Conservation (phyloP, 176 grass and related monocot species). For the Coix lacrymajobi region DNA sequence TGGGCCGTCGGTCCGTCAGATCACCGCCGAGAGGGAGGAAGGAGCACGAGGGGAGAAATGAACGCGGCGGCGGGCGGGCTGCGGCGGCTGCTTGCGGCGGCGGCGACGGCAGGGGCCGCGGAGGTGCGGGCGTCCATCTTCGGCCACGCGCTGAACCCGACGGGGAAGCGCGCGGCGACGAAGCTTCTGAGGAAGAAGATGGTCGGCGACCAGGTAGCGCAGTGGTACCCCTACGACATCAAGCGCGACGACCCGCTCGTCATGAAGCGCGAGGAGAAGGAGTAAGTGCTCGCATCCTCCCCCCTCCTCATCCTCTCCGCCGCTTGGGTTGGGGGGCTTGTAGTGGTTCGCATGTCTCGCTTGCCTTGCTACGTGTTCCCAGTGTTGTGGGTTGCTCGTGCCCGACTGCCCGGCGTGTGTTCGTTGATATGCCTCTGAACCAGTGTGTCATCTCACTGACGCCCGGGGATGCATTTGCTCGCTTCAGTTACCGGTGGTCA, state of each 20-base stretch:
- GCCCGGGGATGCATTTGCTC: neutral
- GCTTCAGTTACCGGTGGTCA: neutral
- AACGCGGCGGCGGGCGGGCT: slow-evolving; percentile 41
- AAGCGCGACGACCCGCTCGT: slow-evolving; percentile 60
- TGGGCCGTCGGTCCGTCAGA: neutral
- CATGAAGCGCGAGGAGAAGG: slow-evolving; percentile 63
- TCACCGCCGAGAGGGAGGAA: neutral
- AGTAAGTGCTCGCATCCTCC: slow-evolving; percentile 31
- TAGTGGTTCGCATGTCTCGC: neutral
- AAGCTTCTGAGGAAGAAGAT: slow-evolving; percentile 74
- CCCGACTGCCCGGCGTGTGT: neutral
- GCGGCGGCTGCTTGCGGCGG: slow-evolving; percentile 46
- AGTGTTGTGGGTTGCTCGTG: neutral
- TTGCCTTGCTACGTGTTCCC: neutral
- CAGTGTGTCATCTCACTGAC: neutral
- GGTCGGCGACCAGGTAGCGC: slow-evolving; percentile 55
- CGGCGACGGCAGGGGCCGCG: slow-evolving; percentile 35
- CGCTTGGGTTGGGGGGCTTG: neutral
- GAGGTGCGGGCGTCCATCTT: slow-evolving; percentile 64
- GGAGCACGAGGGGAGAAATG: slow-evolving; percentile 14
- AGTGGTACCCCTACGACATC: slow-evolving; percentile 78
- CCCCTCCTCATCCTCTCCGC: neutral
- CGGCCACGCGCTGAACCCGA: slow-evolving; percentile 53
- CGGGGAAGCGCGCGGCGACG: slow-evolving; percentile 59
- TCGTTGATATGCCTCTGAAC: neutral